Evolutionary conservation across 257 asterid genomes (phyloP).

Genomic region (Eustoma russellianum): DNA sequence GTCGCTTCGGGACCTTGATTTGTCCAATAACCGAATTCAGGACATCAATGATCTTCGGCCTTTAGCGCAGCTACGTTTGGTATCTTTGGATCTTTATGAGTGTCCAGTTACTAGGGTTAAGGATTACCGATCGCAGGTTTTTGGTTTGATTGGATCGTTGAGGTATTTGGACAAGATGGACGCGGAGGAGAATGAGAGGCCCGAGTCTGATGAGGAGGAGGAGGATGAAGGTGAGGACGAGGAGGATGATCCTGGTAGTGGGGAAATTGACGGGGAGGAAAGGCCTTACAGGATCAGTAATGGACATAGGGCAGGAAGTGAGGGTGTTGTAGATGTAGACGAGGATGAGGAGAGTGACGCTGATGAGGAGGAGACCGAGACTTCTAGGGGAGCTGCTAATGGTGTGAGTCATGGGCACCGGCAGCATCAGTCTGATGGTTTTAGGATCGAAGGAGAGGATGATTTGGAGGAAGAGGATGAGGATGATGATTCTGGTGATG

Average conservation of each 20-base stretch:
- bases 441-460: conserved; percentile 36
- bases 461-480: conserved; percentile 44
- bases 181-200: conserved; percentile 84
- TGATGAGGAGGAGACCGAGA: conserved; percentile 76
- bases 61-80: conserved; percentile 65
- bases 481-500: conserved; percentile 59
- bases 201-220: conserved; percentile 89
- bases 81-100: conserved; percentile 92
- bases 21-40: conserved; percentile 83
- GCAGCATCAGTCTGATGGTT: conserved; percentile 51
- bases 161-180: conserved; percentile 94
- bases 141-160: conserved; percentile 72
- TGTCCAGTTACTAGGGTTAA: conserved; percentile 83
- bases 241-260: conserved; percentile 82
- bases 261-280: conserved; percentile 83
- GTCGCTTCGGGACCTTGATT: conserved; percentile 80
- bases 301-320: conserved; percentile 44
- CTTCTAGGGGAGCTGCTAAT: conserved; percentile 31
- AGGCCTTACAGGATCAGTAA: conserved; percentile 31
- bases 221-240: conserved; percentile 59
- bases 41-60: conserved; percentile 73
- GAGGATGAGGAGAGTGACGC: conserved; percentile 90
- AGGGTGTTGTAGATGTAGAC: conserved; percentile 81
- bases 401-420: conserved; percentile 20
- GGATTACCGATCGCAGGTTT: conserved; percentile 82